Evolutionary conservation across 2,329 filamentous ascomycete genomes (phyloP), one percentile per base, ranked within the genome.

Genomic region (Alternaria sp.): DNA sequence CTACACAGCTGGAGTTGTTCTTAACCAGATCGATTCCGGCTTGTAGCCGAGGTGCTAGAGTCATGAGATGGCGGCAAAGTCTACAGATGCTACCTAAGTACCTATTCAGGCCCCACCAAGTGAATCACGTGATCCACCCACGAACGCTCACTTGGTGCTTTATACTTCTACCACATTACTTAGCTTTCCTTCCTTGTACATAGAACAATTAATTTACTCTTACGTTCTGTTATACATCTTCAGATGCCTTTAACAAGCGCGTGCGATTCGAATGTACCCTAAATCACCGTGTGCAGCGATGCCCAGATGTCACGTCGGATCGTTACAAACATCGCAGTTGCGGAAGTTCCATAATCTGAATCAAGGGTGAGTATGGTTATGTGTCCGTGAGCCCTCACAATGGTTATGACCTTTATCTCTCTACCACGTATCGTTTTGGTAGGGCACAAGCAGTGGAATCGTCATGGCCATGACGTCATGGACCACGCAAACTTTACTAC

Each of bases 1-100:
- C 0, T 80, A 71, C 51, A 74, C 76, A 2, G 54, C 65, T 14
- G 8, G 16, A 4, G 67, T 68, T 32, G 47, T 59, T 0, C 62
- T 67, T 1, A 68, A 74, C 53, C 71, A 74, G 59, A 73, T 74
- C 24, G 71, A 74, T 78, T 84, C 71, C 1, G 71, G 71, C 26
- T 58, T 71, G 62, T 69, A 54, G 60, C n/a, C 24, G 12, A 30
- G 11, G 38, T 39, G 34, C 41, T 34, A 16, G 48, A 18, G 20
- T 36, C 9, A 36, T 36, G 22, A 20, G 18, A 30, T 18, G 7
- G 8, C 12, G 14, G 7, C 24, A 7, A 7, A 24, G 39, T 24
- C 18, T 5, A 41, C 20, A 5, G 6, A 9, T 49, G 30, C 9
- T 38, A 9, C 8, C 24, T 26, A 26, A 1, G 24, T 26, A 26